Evolutionary conservation across 768 basidiomycete genomes (phyloP).

Genomic region (Suillus ampliporus): DNA sequence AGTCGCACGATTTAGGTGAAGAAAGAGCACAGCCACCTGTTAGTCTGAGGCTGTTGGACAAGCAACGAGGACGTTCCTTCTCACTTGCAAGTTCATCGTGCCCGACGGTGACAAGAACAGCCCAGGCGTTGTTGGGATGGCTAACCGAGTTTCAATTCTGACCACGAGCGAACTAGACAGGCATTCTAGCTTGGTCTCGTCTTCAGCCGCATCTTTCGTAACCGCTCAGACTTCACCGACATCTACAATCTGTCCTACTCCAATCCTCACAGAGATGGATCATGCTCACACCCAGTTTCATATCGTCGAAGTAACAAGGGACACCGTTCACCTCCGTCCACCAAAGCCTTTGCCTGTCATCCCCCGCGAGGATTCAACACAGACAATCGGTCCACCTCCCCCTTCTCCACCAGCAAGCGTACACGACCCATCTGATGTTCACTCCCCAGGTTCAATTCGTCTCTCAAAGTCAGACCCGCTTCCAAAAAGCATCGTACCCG

Average conservation of each 20-base stretch:
- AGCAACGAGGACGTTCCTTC: background rate
- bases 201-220: conserved; percentile 31
- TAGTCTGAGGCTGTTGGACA: conserved; percentile 6
- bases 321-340: conserved; percentile 48
- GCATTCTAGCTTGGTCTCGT: conserved; percentile 30
- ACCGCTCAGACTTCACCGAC: conserved; percentile 31
- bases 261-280: conserved; percentile 38
- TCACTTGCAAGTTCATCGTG: background rate
- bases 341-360: conserved; percentile 41
- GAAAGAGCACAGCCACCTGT: conserved; percentile 1
- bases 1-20: background rate
- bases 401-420: conserved; percentile 58
- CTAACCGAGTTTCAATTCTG: conserved; percentile 20
- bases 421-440: conserved; percentile 25
- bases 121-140: background rate
- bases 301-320: conserved; percentile 58
- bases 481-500: conserved; percentile 37
- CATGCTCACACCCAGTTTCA: conserved; percentile 50
- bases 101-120: background rate
- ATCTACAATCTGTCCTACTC: conserved; percentile 32
- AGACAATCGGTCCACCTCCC: conserved; percentile 56
- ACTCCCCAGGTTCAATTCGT: conserved; percentile 22
- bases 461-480: conserved; percentile 25
- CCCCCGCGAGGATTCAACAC: conserved; percentile 19
- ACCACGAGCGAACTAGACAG: conserved; percentile 22